These are phyloP conservation scores for Ochromonas danica DNA, from an alignment of 108 stramenopile species.

Conservation along the genomic window DNA sequence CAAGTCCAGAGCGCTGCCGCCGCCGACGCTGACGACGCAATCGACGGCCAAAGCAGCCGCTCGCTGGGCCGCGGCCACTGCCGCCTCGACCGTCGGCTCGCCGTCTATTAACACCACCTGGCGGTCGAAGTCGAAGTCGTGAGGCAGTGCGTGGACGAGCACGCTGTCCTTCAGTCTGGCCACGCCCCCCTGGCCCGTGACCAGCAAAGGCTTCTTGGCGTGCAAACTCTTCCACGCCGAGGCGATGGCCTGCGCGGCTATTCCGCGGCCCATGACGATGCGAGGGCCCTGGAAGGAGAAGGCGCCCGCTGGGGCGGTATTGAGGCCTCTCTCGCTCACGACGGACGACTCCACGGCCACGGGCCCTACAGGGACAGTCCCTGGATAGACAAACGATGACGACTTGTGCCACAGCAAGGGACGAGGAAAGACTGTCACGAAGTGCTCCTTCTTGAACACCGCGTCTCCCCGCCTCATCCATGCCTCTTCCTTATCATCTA, in stretches of 20 bases:
- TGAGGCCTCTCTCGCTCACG: too few relatives aligned
- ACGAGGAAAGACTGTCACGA: too few relatives aligned
- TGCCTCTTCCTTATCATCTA: too few relatives aligned
- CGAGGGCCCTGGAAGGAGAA: background rate
- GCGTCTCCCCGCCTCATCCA: too few relatives aligned
- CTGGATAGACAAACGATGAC: too few relatives aligned
- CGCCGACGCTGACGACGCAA: background rate
- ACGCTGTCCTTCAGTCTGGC: background rate
- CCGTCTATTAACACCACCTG: background rate
- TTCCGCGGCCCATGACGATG: background rate
- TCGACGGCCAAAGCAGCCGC: background rate
- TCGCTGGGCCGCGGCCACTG: background rate
- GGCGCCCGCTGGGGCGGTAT: background rate
- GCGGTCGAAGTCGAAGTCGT: background rate
- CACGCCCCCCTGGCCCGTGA: background rate
- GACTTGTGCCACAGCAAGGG: too few relatives aligned
- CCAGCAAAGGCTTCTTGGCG: background rate
- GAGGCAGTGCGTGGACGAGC: too few relatives aligned
- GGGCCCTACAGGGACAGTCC: too few relatives aligned
- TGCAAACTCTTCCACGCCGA: background rate
- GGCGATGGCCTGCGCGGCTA: background rate
- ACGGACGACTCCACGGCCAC: too few relatives aligned
- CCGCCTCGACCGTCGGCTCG: background rate
- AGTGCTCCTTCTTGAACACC: too few relatives aligned
- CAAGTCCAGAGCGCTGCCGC: background rate